A percentile compares a stretch with the other conserved stretches of the same genome.
Evolutionary conservation across 2,329 filamentous ascomycete species (phyloP).

Genomic region (Fusarium burgessii): DNA sequence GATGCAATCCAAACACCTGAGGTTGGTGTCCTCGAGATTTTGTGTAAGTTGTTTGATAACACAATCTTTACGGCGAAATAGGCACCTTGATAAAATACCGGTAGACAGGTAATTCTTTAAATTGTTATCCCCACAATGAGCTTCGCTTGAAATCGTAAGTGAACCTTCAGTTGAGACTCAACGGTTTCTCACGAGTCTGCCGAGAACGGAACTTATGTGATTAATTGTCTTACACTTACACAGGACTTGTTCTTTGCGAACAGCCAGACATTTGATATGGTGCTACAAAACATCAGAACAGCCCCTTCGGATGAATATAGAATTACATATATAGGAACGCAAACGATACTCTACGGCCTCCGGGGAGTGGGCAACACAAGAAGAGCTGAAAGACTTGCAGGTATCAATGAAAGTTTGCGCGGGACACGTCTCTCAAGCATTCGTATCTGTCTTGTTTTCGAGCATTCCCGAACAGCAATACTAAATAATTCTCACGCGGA

Average conservation of each 20-base stretch:
- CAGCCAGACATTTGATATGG: background rate
- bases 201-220: background rate
- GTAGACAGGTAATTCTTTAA: background rate
- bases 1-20: background rate
- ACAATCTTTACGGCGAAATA: background rate
- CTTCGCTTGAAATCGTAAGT: background rate
- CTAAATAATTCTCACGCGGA: no score
- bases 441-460: background rate
- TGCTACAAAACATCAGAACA: background rate
- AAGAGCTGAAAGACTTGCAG: background rate
- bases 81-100: background rate
- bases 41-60: background rate
- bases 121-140: background rate
- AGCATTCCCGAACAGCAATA: background rate
- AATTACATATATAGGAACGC: background rate
- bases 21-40: background rate
- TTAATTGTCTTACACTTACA: conserved; percentile 10
- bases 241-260: background rate
- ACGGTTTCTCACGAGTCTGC: background rate
- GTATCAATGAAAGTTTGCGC: background rate
- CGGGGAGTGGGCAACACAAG: background rate
- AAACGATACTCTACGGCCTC: background rate
- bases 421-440: background rate
- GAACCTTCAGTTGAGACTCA: background rate
- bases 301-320: background rate